phyloP scores from a whole-genome alignment of 176 grass and related monocot genomes.

The Elaeis guineensis region DNA sequence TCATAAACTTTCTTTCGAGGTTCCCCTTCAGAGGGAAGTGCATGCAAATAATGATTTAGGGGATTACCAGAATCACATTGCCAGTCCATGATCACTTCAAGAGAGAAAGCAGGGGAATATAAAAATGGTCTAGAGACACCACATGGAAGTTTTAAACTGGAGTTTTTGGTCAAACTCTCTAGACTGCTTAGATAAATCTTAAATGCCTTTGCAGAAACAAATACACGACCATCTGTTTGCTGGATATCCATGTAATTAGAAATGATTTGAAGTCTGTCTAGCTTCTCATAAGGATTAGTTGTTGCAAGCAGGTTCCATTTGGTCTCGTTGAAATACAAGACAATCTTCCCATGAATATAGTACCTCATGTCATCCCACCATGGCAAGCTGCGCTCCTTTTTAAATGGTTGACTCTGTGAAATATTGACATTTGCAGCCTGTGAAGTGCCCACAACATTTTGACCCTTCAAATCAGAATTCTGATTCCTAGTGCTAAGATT shows the following conservation, averaged over 20 bases:
- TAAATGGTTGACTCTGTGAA: constrained; percentile 37
- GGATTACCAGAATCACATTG: constrained; percentile 90
- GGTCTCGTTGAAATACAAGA: constrained; percentile 75
- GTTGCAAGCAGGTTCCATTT: constrained; percentile 86
- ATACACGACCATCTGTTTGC: constrained; percentile 88
- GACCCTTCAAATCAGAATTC: constrained; percentile 23
- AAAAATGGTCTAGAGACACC: constrained; percentile 62
- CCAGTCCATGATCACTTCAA: constrained; percentile 93
- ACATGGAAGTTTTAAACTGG: constrained; percentile 66
- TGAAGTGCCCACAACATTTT: background rate
- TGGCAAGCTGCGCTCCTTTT: constrained; percentile 93
- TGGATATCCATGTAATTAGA: constrained; percentile 93
- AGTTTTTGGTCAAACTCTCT: constrained; percentile 87
- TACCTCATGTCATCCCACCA: constrained; percentile 99
- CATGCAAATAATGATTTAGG: constrained; percentile 96
- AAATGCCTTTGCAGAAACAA: constrained; percentile 88
- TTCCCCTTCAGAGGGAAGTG: constrained; percentile 72
- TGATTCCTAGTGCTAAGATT: constrained; percentile 71
- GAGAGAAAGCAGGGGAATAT: constrained; percentile 75
- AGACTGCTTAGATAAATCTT: constrained; percentile 92
- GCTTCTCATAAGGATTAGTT: constrained; percentile 88
- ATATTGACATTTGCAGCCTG: constrained; percentile 4
- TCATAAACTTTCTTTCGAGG: constrained; percentile 84
- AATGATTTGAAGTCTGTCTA: constrained; percentile 88
- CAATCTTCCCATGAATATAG: constrained; percentile 90